These are phyloP conservation scores for Quercus lobata DNA, from an alignment of 331 rosid genomes.

Conservation along the genomic window DNA sequence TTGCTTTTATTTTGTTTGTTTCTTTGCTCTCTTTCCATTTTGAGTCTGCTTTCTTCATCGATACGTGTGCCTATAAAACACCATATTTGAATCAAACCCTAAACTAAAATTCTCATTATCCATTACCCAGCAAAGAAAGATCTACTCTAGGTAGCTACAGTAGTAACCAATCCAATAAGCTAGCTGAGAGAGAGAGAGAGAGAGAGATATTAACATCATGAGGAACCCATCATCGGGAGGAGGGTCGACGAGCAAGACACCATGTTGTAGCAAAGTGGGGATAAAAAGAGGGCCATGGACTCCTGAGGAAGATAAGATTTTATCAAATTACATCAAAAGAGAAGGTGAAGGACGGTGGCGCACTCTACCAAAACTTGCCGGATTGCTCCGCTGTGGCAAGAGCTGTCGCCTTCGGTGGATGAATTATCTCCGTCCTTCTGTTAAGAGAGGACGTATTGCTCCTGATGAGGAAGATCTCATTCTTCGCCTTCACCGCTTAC, in stretches of 20 bases:
- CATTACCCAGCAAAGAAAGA: neutral
- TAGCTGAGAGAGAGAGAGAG: neutral
- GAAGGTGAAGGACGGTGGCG: conserved; percentile 6
- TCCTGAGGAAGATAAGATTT: conserved; percentile 6
- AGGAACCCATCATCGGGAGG: neutral
- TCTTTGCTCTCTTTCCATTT: neutral
- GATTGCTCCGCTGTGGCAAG: conserved; percentile 10
- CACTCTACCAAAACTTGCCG: neutral
- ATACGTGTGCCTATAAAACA: neutral
- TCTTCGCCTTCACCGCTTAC: conserved; percentile 10
- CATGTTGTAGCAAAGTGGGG: conserved; percentile 13
- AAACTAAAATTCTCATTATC: neutral
- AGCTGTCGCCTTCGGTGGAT: conserved; percentile 9
- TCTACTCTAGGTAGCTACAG: too few species aligned
- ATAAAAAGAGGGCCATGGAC: conserved; percentile 17
- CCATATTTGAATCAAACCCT: neutral
- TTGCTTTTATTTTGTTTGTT: neutral
- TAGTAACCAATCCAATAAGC: neutral
- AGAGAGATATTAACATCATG: neutral
- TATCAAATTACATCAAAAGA: neutral
- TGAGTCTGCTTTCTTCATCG: neutral
- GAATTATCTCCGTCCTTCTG: conserved; percentile 11
- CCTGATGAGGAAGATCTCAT: conserved; percentile 17
- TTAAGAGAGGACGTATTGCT: conserved; percentile 12
- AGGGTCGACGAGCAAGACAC: neutral